Conservation (phyloP, 768 basidiomycete genomes). For the Auricularia cornea region DNA sequence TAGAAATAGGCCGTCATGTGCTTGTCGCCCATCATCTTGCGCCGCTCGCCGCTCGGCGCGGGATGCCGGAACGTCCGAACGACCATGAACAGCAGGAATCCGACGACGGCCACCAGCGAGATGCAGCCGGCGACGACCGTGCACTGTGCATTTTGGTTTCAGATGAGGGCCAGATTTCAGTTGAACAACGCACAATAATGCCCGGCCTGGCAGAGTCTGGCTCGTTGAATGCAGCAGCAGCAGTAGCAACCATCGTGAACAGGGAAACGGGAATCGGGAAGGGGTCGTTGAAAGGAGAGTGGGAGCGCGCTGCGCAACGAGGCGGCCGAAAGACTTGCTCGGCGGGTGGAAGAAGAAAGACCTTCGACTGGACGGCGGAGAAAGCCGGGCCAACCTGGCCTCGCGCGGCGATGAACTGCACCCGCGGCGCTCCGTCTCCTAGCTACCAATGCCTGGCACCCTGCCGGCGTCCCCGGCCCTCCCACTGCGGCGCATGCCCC, state of each 20-base stretch:
- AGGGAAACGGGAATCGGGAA: too few species aligned
- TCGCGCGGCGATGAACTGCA: not conserved
- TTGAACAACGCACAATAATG: not conserved
- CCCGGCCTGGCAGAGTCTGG: not conserved
- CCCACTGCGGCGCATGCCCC: too few species aligned
- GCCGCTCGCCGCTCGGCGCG: not conserved
- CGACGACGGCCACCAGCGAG: not conserved
- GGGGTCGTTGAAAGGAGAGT: too few species aligned
- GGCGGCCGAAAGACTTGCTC: not conserved
- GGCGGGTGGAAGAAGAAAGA: not conserved
- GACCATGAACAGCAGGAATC: not conserved
- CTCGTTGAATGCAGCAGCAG: not conserved
- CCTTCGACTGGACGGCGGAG: not conserved
- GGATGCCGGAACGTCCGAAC: not conserved
- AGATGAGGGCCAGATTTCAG: too few species aligned
- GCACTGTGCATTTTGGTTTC: too few species aligned
- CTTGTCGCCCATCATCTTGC: not conserved
- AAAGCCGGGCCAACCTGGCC: not conserved
- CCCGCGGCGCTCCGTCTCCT: not conserved
- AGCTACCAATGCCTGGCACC: too few species aligned
- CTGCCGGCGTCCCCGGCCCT: too few species aligned
- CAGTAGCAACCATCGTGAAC: not conserved
- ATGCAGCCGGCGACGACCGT: not conserved
- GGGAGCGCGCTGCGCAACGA: constrained; percentile 1
- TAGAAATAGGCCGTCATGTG: constrained; percentile 1